Evolutionary conservation across 2,329 filamentous ascomycete species (phyloP).

Genomic region (Ilyonectria robusta): DNA sequence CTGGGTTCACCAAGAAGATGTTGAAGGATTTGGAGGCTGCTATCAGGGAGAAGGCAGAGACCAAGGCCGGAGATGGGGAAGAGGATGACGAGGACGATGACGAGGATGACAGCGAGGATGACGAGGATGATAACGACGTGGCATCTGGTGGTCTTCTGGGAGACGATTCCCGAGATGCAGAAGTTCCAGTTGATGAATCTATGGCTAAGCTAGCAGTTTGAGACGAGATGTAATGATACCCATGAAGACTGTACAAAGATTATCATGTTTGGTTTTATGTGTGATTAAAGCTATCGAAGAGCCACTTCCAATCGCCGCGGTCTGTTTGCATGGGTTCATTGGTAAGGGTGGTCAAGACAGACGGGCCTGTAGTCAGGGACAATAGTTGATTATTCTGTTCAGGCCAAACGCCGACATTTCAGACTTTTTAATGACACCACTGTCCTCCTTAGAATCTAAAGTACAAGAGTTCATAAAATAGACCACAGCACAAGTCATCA

Average conservation of each 20-base stretch:
- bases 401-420: slow-evolving; percentile 39
- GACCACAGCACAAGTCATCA: slow-evolving; percentile 49
- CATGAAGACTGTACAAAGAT: slow-evolving; percentile 31
- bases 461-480: slow-evolving; percentile 58
- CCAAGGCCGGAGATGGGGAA: slow-evolving; percentile 56
- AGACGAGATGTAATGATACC: slow-evolving; percentile 43
- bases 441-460: slow-evolving; percentile 54
- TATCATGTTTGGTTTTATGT: slow-evolving; percentile 9
- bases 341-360: neutral
- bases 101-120: slow-evolving; percentile 42
- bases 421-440: slow-evolving; percentile 41
- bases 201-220: slow-evolving; percentile 50
- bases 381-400: slow-evolving; percentile 44
- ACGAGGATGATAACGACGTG: slow-evolving; percentile 35
- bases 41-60: slow-evolving; percentile 81
- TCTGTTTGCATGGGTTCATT: neutral
- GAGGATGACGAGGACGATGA: slow-evolving; percentile 49
- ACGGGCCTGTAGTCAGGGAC: slow-evolving; percentile 3
- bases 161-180: slow-evolving; percentile 35
- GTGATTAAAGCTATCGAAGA: slow-evolving; percentile 3
- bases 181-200: slow-evolving; percentile 43
- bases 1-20: slow-evolving; percentile 97
- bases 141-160: slow-evolving; percentile 40
- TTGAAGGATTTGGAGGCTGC: slow-evolving; percentile 93
- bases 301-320: neutral